phyloP scores from a whole-genome alignment of 768 basidiomycete genomes.

The Phlegmacium glaucopus region DNA sequence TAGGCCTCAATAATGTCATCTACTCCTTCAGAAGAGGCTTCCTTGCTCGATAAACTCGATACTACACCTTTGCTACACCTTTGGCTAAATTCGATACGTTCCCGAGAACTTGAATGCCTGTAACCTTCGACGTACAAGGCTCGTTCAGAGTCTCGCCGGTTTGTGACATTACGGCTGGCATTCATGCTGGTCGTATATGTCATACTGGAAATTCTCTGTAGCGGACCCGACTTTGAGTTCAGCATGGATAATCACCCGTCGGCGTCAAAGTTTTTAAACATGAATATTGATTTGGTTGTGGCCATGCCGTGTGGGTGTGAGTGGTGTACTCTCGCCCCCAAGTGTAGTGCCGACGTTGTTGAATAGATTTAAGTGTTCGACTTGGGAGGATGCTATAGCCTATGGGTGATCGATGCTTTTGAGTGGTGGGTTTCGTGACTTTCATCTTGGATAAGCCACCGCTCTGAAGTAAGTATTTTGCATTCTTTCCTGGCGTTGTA shows the following conservation, averaged over 20 bases:
- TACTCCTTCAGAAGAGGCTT: slow-evolving; percentile 18
- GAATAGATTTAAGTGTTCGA: slow-evolving; percentile 80
- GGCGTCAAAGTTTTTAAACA: slow-evolving; percentile 65
- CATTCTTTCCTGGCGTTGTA: background rate
- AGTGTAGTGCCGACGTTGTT: slow-evolving; percentile 7
- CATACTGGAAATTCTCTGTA: slow-evolving; percentile 87
- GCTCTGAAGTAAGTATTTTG: slow-evolving; percentile 49
- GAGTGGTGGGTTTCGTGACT: slow-evolving; percentile 72
- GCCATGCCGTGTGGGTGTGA: no score
- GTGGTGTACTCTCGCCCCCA: no score
- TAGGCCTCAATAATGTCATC: background rate
- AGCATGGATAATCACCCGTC: slow-evolving; percentile 67
- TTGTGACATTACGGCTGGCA: slow-evolving; percentile 75
- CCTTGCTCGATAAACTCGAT: slow-evolving; percentile 64
- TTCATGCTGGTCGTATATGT: slow-evolving; percentile 83
- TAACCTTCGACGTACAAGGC: slow-evolving; percentile 76
- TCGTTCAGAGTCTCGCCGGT: no score
- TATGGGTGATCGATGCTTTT: slow-evolving; percentile 90
- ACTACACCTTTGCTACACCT: slow-evolving; percentile 61
- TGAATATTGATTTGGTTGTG: no score
- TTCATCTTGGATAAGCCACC: slow-evolving; percentile 80
- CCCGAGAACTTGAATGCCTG: no score
- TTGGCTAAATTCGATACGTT: slow-evolving; percentile 84
- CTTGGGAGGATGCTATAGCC: slow-evolving; percentile 87
- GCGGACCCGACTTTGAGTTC: slow-evolving; percentile 90